Evolutionary conservation across 2,329 filamentous ascomycete species (phyloP).

Genomic region (Venturia asperata): DNA sequence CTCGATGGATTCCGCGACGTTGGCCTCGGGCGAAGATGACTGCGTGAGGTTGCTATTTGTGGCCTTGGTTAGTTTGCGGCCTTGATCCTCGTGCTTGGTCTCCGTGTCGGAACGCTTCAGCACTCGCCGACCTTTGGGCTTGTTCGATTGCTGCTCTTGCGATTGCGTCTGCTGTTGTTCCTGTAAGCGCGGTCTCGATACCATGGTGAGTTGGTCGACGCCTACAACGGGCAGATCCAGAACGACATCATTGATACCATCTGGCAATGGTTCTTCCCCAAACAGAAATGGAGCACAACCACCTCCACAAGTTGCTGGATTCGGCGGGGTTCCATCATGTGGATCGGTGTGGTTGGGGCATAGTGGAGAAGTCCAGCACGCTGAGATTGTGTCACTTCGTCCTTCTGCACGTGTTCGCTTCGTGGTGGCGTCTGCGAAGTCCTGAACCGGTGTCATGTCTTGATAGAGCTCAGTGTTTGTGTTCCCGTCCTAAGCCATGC

Average conservation of each 20-base stretch:
- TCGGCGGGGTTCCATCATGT: constrained; percentile 31
- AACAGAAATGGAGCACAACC: constrained; percentile 37
- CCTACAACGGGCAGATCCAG: constrained; percentile 5
- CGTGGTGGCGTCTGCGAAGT: background rate
- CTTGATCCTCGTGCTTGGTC: constrained; percentile 1
- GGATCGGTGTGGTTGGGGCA: constrained; percentile 34
- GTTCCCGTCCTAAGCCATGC: background rate
- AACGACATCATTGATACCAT: background rate
- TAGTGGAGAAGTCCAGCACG: constrained; percentile 37
- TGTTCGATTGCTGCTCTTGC: background rate
- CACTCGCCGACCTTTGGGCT: background rate
- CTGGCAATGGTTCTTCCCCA: constrained; percentile 20
- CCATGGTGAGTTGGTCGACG: background rate
- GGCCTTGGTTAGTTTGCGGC: background rate
- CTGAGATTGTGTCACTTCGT: constrained; percentile 30
- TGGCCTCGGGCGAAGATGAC: constrained; percentile 21
- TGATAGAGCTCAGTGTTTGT: background rate
- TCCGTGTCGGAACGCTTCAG: background rate
- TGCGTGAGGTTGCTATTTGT: background rate
- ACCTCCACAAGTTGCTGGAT: constrained; percentile 35
- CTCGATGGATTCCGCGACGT: constrained; percentile 22
- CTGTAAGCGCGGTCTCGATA: constrained; percentile 9
- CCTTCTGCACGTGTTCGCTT: constrained; percentile 8
- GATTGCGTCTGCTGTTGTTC: background rate
- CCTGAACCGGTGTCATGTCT: background rate